Conservation (phyloP, 2,329 filamentous ascomycete genomes). For the Aspergillus unguis region DNA sequence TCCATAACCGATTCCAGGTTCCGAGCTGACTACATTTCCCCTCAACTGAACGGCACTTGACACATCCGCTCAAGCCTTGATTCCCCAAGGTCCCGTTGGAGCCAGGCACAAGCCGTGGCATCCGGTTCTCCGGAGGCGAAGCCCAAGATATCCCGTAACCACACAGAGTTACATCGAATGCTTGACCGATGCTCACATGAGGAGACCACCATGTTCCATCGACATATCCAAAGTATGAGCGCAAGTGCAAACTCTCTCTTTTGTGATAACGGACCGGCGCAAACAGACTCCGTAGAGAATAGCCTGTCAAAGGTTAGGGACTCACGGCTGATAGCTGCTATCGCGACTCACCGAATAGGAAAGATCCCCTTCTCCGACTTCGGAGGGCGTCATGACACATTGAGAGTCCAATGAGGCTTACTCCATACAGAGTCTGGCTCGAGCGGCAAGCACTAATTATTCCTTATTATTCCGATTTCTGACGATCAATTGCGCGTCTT, state of each 20-base stretch:
- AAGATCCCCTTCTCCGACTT: slow-evolving; percentile 8
- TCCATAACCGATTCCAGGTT: too few species aligned
- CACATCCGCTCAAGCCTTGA: background rate
- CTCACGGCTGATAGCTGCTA: background rate
- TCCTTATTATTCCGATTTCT: slow-evolving; percentile 10
- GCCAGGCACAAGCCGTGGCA: background rate
- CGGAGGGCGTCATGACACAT: slow-evolving; percentile 3
- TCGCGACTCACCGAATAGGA: background rate
- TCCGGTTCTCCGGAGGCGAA: background rate
- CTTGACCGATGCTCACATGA: background rate
- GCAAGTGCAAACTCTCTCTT: background rate
- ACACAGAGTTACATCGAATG: slow-evolving; percentile 3
- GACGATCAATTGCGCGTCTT: slow-evolving; percentile 8
- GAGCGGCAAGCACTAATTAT: background rate
- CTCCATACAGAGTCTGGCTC: background rate
- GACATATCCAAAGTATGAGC: background rate
- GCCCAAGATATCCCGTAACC: background rate
- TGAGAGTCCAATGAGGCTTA: background rate
- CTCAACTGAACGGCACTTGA: too few species aligned
- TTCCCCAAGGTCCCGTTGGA: background rate
- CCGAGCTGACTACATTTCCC: too few species aligned
- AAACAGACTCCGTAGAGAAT: background rate
- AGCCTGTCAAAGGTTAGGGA: background rate
- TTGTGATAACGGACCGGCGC: background rate
- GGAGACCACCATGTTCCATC: background rate